Evolutionary conservation across 164 flowering plant species (phyloP).

Genomic region (Vitis cinerea): DNA sequence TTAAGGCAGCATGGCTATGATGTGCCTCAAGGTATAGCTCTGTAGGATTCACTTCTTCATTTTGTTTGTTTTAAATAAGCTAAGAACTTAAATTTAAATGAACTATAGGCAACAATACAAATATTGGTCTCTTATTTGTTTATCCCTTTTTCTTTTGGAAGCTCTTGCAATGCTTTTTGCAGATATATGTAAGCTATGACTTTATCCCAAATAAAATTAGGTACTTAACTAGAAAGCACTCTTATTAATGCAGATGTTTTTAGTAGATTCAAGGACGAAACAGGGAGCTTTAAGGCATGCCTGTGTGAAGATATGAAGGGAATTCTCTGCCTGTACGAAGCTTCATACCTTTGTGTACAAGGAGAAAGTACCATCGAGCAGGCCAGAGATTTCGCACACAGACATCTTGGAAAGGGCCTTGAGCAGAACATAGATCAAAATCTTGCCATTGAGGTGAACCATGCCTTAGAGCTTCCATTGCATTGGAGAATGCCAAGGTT

Average conservation of each 20-base stretch:
- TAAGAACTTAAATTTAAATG: too few species aligned
- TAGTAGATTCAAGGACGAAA: slow-evolving; percentile 14
- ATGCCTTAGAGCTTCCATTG: not conserved
- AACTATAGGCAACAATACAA: too few species aligned
- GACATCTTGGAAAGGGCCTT: slow-evolving; percentile 6
- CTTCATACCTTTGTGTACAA: slow-evolving; percentile 18
- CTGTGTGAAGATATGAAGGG: slow-evolving; percentile 16
- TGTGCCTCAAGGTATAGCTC: slow-evolving; percentile 16
- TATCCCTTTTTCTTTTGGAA: too few species aligned
- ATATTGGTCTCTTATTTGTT: too few species aligned
- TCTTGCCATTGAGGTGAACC: not conserved
- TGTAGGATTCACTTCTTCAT: too few species aligned
- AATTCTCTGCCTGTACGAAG: slow-evolving; percentile 27
- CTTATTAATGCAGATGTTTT: slow-evolving; percentile 1
- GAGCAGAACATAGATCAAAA: too few species aligned
- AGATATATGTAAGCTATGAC: too few species aligned
- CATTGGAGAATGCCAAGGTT: not conserved
- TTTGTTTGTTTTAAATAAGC: too few species aligned
- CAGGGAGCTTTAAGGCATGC: slow-evolving; percentile 17
- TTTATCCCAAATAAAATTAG: too few species aligned
- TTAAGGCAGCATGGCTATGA: slow-evolving; percentile 24
- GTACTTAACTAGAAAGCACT: too few species aligned
- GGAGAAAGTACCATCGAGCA: slow-evolving; percentile 22
- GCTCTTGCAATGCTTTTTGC: too few species aligned
- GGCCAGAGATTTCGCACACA: slow-evolving; percentile 17